Evolutionary conservation across 2,329 filamentous ascomycete genomes (phyloP).

Genomic region (Trichoderma koningiopsis): DNA sequence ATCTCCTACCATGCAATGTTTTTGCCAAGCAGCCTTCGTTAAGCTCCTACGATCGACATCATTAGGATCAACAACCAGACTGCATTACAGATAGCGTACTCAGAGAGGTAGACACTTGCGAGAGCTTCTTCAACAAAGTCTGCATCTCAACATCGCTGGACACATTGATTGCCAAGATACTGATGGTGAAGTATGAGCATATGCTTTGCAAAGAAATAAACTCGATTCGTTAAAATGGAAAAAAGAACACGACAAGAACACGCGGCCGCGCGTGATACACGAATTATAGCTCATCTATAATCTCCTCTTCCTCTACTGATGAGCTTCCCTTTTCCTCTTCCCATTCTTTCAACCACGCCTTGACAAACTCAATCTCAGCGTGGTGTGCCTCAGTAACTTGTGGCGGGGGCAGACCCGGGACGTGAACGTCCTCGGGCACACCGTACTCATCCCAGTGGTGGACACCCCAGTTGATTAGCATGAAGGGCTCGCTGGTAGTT

Average conservation of each 20-base stretch:
- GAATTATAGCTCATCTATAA: constrained; percentile 6
- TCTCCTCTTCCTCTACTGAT: neutral
- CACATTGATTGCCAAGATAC: no score
- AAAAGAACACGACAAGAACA: neutral
- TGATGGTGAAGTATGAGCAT: no score
- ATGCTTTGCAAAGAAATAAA: neutral
- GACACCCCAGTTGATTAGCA: constrained; percentile 73
- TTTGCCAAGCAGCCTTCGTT: no score
- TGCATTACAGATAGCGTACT: no score
- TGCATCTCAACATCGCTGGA: no score
- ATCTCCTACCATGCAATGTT: no score
- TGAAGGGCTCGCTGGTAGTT: constrained; percentile 67
- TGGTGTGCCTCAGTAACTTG: constrained; percentile 61
- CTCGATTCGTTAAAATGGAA: neutral
- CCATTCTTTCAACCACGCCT: constrained; percentile 68
- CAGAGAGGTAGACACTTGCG: no score
- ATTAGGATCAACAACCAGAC: no score
- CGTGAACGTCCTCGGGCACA: constrained; percentile 55
- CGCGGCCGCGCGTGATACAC: neutral
- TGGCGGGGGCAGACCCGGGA: constrained; percentile 62
- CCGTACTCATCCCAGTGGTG: constrained; percentile 83
- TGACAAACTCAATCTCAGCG: constrained; percentile 62
- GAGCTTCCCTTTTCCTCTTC: constrained; percentile 30
- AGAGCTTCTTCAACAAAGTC: no score
- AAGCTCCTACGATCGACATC: no score